Conservation (phyloP, 306 rosid species). For the Cicer arietinum region DNA sequence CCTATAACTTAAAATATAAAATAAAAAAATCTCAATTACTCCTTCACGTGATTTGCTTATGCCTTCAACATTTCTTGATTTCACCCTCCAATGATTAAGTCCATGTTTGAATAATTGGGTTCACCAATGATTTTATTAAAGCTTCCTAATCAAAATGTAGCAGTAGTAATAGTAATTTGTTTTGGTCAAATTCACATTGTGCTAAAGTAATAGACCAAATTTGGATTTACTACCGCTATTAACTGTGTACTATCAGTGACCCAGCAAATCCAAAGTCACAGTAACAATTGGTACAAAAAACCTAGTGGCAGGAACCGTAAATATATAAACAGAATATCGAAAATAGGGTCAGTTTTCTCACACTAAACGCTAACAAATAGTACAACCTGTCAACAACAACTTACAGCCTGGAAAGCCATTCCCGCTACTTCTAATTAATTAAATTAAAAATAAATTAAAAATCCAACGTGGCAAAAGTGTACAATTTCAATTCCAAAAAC, state of each 20-base stretch:
- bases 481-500: constrained; percentile 34
- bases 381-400: constrained; percentile 87
- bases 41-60: constrained; percentile 39
- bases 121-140: too few relatives aligned
- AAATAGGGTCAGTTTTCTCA: constrained; percentile 34
- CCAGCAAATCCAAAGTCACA: too few relatives aligned
- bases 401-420: constrained; percentile 79
- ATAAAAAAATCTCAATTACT: too few relatives aligned
- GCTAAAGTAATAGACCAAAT: too few relatives aligned
- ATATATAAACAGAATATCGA: constrained; percentile 1
- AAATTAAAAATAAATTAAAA: constrained; percentile 21
- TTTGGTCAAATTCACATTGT: too few relatives aligned
- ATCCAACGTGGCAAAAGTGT: constrained; percentile 55
- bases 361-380: constrained; percentile 36
- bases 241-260: too few relatives aligned
- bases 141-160: too few relatives aligned
- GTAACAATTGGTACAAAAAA: not conserved
- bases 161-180: too few relatives aligned
- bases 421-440: constrained; percentile 36
- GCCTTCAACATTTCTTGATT: not conserved
- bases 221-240: too few relatives aligned
- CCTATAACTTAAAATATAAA: too few relatives aligned
- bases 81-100: not conserved
- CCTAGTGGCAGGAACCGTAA: constrained; percentile 43
- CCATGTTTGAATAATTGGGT: too few relatives aligned